Base-by-base conservation (phyloP, 1,139 yeast genomes). In the Pichia sp. region DNA sequence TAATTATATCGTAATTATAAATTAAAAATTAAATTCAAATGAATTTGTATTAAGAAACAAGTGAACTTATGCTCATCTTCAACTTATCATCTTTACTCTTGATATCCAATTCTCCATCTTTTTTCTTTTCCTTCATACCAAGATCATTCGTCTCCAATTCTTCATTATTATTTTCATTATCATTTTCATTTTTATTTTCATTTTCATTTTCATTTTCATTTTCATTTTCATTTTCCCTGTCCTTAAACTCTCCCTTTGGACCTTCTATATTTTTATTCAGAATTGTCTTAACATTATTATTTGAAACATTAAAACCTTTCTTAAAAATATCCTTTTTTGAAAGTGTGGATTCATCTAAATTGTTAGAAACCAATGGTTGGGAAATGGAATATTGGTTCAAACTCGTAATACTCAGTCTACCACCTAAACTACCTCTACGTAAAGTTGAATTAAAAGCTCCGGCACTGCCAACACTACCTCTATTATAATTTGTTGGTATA, bases 281-380 rank as follows among this genome's bases (percentile, higher is more conserved):
- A 5, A 34, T 28, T 25, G 22, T 8, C 3, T 28, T 29, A 44
- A 18, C 13, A 16, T 36, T 14, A 9, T 49, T 30, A 38, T 34
- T 46, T 13, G 50, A 42, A 31, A 58, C 44, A n/a, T 54, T 53
- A 42, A 56, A 57, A 28, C 49, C 53, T 42, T 57, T 56, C 45
- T 57, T 57, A 43, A 58, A 56, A 27, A 58, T 56, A 29, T 57
- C 58, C 42, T 51, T 54, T 22, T 42, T 51, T 27, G 48, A 45
- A 28, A 27, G 48, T n/a, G 19, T 44, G 14, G 42, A 31, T 27
- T 38, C 44, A 41, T 42, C 54, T n/a, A 36, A 22, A 34, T 36
- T 36, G 19, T 19, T 36, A 36, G 41, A 11, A 28, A 8, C 10
- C 11, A 42, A 45, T 42, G 39, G 48, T 22, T 47, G 45, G 9